Evolutionary conservation across 805 yeast species (phyloP).

Genomic region (Metschnikowia hibisci): DNA sequence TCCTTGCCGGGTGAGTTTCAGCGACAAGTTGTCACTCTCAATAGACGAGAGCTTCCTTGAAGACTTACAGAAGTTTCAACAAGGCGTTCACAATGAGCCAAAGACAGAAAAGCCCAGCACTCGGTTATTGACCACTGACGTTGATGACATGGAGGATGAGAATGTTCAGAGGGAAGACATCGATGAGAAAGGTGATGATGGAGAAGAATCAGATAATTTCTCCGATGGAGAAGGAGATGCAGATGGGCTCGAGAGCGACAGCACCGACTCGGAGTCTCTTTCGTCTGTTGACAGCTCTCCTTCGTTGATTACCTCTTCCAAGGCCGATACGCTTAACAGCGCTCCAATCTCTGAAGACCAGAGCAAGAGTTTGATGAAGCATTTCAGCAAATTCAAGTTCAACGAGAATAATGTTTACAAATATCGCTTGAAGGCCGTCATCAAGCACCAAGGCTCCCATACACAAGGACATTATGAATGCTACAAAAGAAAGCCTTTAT

Average conservation of each 20-base stretch:
- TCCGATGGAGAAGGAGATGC: slow-evolving; percentile 11
- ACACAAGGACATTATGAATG: slow-evolving; percentile 89
- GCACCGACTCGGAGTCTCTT: slow-evolving; percentile 10
- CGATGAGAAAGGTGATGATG: slow-evolving; percentile 30
- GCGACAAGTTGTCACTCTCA: slow-evolving; percentile 48
- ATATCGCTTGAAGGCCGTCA: slow-evolving; percentile 65
- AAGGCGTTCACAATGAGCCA: slow-evolving; percentile 16
- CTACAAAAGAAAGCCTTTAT: slow-evolving; percentile 69
- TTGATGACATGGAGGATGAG: slow-evolving; percentile 28
- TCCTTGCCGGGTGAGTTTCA: slow-evolving; percentile 65
- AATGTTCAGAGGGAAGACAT: slow-evolving; percentile 37
- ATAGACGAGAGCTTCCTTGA: slow-evolving; percentile 43
- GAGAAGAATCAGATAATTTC: slow-evolving; percentile 23
- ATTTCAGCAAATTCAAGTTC: slow-evolving; percentile 36
- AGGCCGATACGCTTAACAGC: slow-evolving; percentile 27
- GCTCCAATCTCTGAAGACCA: slow-evolving; percentile 39
- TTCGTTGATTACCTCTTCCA: slow-evolving; percentile 8
- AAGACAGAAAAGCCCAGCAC: slow-evolving; percentile 7
- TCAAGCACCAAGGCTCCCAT: slow-evolving; percentile 87
- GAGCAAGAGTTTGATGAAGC: slow-evolving; percentile 31
- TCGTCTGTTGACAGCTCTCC: slow-evolving; percentile 10
- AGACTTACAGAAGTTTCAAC: slow-evolving; percentile 34
- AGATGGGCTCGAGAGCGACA: slow-evolving; percentile 8
- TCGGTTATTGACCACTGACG: slow-evolving; percentile 23
- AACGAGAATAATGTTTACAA: slow-evolving; percentile 39